Base-by-base conservation (phyloP, 78 protist species). In the Parvularia atlantis region DNA sequence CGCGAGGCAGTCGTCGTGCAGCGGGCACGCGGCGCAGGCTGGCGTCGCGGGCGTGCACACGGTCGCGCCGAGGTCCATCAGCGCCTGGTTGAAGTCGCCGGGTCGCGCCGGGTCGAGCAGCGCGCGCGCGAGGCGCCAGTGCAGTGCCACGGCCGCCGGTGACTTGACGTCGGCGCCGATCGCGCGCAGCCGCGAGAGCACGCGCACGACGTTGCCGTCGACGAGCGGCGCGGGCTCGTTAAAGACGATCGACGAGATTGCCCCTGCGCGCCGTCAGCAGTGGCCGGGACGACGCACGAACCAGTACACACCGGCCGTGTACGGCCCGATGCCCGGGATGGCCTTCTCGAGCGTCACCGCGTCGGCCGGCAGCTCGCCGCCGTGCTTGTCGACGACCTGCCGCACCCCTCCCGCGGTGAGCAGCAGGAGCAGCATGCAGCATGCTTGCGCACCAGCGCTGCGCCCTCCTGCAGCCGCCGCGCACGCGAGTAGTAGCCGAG, bases 1-100 rank as follows among this genome's bases (percentile, higher is more conserved):
- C 50, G 65, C 36, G 33, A 20, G 60, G 52, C 76, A 80, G 60
- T 44, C 41, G 13, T 0, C 6, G 10, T 20, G 22, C 24, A 89
- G 35, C 6, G 90, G 90, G 44, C 91, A 89, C 17, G n/a, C 30
- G 17, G 30, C 35, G 41, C 91, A 89, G 28, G 26, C 31, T 22
- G 90, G 89, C 7, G 62, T 66, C 35, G 44, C 35, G 9, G 83
- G 82, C 0, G 84, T 60, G 75, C 94, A 89, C 4, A 81, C 39
- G 36, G 80, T 81, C 0, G 94, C 94, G 17, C 94, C 94, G 1
- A 89, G 61, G 61, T 89, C 94, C 94, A 89, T 89, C 14, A 89
- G 16, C 7, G 94, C 83, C 65, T 89, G 91, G 64, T 80, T 84
- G 62, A 84, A 78, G 17, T 66, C 75, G 20, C 90, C 83, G 7